A percentile compares a stretch with the other conserved stretches of the same genome.
Conservation (phyloP, 345 rosid species). For the Balakata baccata region DNA sequence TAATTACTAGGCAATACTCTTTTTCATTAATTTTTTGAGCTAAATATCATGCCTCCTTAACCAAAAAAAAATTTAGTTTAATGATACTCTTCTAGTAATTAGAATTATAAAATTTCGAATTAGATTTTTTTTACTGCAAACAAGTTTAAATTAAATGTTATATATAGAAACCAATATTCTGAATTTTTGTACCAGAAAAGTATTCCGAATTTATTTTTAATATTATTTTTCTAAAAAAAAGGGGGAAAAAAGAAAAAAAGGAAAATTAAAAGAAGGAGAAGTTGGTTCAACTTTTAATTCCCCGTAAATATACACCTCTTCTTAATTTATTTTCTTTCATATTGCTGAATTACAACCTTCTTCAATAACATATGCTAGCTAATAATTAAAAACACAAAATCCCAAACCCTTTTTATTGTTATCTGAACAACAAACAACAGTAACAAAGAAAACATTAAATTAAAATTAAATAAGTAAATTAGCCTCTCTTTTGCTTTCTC, state of each 20-base stretch:
- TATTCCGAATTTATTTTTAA: too few species aligned
- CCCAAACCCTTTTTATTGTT: not conserved
- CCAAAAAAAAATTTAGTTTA: too few species aligned
- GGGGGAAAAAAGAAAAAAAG: not conserved
- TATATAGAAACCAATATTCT: too few species aligned
- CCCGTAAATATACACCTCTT: slow-evolving; percentile 10
- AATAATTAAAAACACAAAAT: slow-evolving; percentile 10
- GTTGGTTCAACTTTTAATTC: not conserved
- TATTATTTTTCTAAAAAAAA: too few species aligned
- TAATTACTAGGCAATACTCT: too few species aligned
- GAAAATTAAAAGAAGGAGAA: not conserved
- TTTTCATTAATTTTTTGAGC: too few species aligned
- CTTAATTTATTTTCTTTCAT: not conserved
- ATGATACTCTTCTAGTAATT: too few species aligned
- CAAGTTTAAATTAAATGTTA: too few species aligned
- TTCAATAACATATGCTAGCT: not conserved
- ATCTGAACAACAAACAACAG: not conserved
- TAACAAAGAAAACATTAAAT: not conserved
- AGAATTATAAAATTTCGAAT: too few species aligned
- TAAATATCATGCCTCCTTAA: too few species aligned
- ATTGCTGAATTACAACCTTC: slow-evolving; percentile 1
- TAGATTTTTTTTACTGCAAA: too few species aligned
- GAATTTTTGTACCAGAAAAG: too few species aligned
- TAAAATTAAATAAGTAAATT: not conserved
- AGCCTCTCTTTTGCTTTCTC: slow-evolving; percentile 38